These are phyloP conservation scores for Chrysophaeum taylorii DNA, from an alignment of 352 stramenopile species.

Conservation along the genomic window DNA sequence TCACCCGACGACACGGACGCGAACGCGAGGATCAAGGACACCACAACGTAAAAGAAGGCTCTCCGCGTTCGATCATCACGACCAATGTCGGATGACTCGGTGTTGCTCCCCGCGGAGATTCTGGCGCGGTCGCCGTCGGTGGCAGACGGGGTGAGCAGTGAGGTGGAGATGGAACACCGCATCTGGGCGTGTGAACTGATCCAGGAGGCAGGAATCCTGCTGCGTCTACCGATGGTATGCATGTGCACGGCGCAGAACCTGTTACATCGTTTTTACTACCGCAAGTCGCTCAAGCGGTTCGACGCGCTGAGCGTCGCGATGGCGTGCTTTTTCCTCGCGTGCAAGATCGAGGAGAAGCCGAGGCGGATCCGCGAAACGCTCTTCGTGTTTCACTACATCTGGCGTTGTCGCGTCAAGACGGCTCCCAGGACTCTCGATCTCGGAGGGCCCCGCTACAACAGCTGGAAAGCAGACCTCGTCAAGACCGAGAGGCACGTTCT, in stretches of 20 bases:
- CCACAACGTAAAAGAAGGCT: no score
- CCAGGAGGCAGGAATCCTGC: conserved; percentile 67
- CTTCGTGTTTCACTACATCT: conserved; percentile 72
- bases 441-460: conserved; percentile 4
- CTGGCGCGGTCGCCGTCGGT: neutral
- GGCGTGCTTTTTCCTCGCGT: conserved; percentile 67
- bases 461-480: conserved; percentile 57
- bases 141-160: neutral
- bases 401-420: conserved; percentile 46
- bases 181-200: conserved; percentile 76
- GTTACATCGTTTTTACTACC: conserved; percentile 71
- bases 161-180: conserved; percentile 38
- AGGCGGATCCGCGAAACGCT: conserved; percentile 65
- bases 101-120: neutral
- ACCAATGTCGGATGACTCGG: no score
- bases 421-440: neutral
- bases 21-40: no score
- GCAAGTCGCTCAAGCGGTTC: conserved; percentile 59
- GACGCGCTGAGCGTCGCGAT: conserved; percentile 74
- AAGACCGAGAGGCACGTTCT: conserved; percentile 72
- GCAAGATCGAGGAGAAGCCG: conserved; percentile 72
- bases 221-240: conserved; percentile 70
- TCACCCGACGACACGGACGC: no score
- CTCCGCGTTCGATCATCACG: no score
- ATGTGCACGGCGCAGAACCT: conserved; percentile 75